These are phyloP conservation scores for Lichenothelia convexa DNA, from an alignment of 495 filamentous ascomycete genomes.

Conservation along the genomic window DNA sequence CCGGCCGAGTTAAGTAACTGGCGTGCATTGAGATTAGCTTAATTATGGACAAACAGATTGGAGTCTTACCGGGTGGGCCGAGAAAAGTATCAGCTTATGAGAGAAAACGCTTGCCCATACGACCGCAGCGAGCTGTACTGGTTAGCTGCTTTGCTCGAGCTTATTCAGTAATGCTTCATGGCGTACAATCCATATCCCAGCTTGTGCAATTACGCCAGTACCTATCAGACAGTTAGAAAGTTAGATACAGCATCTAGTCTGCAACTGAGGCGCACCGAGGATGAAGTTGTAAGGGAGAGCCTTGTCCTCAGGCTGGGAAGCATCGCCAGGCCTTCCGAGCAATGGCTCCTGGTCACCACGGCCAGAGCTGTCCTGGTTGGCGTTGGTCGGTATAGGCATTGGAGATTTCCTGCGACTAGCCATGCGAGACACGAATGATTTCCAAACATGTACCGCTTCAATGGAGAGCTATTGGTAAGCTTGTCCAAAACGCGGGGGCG, in stretches of 20 bases:
- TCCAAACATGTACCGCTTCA: no score
- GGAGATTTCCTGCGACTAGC: no score
- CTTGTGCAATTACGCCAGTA: constrained; percentile 49
- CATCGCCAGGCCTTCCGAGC: constrained; percentile 55
- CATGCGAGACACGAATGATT: no score
- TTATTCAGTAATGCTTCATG: constrained; percentile 11
- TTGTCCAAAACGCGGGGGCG: no score
- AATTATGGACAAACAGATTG: neutral
- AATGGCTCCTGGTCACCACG: constrained; percentile 54
- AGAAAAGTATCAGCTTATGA: constrained; percentile 51
- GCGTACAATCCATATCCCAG: constrained; percentile 43
- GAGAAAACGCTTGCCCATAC: constrained; percentile 61
- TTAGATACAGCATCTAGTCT: neutral
- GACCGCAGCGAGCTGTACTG: constrained; percentile 42
- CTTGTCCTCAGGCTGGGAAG: constrained; percentile 42
- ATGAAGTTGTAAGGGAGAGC: constrained; percentile 53
- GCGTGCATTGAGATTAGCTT: neutral
- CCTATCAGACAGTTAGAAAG: constrained; percentile 26
- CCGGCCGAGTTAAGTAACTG: constrained; percentile 24
- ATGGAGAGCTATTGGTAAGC: no score
- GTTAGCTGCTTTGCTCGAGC: neutral
- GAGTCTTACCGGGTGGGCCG: constrained; percentile 52
- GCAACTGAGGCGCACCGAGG: constrained; percentile 38
- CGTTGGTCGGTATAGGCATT: no score
- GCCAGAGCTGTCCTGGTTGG: no score